These are phyloP conservation scores for Claviceps monticola DNA, from an alignment of 2,329 filamentous ascomycete genomes.

Conservation along the genomic window DNA sequence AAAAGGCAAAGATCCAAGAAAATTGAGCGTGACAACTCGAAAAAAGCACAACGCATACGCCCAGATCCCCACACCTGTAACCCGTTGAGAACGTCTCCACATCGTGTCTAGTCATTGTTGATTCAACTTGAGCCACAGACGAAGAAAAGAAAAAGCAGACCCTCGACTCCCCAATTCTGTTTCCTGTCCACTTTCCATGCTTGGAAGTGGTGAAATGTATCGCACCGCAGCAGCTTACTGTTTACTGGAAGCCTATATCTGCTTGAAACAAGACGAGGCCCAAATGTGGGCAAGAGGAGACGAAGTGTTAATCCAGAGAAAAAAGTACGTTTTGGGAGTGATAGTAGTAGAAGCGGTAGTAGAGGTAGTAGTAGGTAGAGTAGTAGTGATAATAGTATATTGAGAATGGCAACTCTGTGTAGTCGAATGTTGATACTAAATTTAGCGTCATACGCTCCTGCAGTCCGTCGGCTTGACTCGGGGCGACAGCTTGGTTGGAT, in stretches of 20 bases:
- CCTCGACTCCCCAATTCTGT: neutral
- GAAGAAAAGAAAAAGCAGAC: neutral
- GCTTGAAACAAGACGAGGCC: neutral
- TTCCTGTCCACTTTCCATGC: neutral
- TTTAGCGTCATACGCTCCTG: neutral
- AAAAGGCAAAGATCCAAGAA: slow-evolving; percentile 8
- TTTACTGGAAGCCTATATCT: neutral
- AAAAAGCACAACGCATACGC: neutral
- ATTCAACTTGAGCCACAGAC: neutral
- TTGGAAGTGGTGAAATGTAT: neutral
- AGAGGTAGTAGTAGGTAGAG: neutral
- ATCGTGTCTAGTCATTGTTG: neutral
- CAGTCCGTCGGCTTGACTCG: neutral
- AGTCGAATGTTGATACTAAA: neutral
- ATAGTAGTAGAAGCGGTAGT: too few relatives aligned
- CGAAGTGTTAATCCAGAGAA: neutral
- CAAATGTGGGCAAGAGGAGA: neutral
- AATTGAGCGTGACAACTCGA: neutral
- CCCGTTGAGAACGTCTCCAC: slow-evolving; percentile 1
- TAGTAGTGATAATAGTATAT: slow-evolving; percentile 6
- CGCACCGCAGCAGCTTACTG: neutral
- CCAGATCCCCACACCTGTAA: neutral
- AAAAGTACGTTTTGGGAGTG: too few relatives aligned
- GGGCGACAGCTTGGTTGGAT: neutral
- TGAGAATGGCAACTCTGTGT: neutral